Evolutionary conservation across 2,329 filamentous ascomycete genomes (phyloP).

Genomic region (Aspergillus versicolor): DNA sequence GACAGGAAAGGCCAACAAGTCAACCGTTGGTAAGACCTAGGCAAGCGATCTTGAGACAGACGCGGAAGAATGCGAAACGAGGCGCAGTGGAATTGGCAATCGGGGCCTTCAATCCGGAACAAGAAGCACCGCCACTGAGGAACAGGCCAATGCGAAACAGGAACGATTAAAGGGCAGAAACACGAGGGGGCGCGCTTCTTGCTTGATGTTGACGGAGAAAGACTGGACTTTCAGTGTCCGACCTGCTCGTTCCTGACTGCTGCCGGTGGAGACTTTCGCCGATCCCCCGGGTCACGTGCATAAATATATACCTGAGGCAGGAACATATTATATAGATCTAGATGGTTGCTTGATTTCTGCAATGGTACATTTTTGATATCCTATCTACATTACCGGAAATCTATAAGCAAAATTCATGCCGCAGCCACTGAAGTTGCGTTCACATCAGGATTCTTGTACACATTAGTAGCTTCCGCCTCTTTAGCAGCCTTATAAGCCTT

Average conservation of each 20-base stretch:
- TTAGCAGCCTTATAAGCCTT: not conserved
- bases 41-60: not conserved
- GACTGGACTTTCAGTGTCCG: not conserved
- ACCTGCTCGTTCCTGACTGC: not conserved
- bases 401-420: not conserved
- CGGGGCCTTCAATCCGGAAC: not conserved
- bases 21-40: not conserved
- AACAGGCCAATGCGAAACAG: not conserved
- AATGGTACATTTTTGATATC: not conserved
- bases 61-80: not conserved
- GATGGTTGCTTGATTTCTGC: not conserved
- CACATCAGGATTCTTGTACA: not conserved
- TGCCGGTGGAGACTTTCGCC: not conserved
- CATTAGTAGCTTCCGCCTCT: not conserved
- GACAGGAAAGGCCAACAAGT: not conserved
- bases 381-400: not conserved
- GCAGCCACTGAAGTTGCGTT: not conserved
- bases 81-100: not conserved
- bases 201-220: not conserved
- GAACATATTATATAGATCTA: not conserved
- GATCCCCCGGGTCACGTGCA: constrained; percentile 9
- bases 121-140: not conserved
- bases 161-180: not conserved
- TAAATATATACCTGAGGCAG: not conserved
- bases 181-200: not conserved